Evolutionary conservation across 2,329 filamentous ascomycete genomes (phyloP).

Genomic region (Aureobasidium musti): DNA sequence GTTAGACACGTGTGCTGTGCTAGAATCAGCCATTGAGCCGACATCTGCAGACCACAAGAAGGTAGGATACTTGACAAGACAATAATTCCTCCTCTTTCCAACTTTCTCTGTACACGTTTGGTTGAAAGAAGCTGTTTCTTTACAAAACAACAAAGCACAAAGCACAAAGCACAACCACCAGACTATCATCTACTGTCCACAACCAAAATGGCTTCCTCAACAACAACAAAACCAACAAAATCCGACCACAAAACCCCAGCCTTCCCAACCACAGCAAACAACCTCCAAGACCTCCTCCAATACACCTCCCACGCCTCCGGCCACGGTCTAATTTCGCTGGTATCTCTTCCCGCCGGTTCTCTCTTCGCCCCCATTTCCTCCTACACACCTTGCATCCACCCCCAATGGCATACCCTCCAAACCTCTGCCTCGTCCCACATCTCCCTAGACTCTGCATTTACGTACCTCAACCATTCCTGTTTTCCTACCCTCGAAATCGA

Average conservation of each 20-base stretch:
- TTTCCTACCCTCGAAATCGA: slow-evolving; percentile 57
- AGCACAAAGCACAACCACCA: too few relatives aligned
- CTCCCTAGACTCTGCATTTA: slow-evolving; percentile 59
- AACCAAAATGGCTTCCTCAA: background rate
- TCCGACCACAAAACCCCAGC: slow-evolving; percentile 32
- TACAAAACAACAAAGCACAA: background rate
- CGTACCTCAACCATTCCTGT: slow-evolving; percentile 61
- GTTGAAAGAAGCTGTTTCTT: too few relatives aligned
- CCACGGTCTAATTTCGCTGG: slow-evolving; percentile 51
- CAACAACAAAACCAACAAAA: background rate
- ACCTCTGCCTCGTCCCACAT: slow-evolving; percentile 53
- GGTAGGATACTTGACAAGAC: too few relatives aligned
- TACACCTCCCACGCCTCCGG: slow-evolving; percentile 45
- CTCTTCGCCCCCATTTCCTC: slow-evolving; percentile 53
- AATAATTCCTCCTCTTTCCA: too few relatives aligned
- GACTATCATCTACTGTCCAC: too few relatives aligned
- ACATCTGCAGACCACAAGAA: too few relatives aligned
- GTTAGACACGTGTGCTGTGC: too few relatives aligned
- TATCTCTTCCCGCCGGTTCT: slow-evolving; percentile 54
- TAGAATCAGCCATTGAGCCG: too few relatives aligned
- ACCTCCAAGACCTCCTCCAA: slow-evolving; percentile 46
- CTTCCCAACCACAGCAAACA: slow-evolving; percentile 34
- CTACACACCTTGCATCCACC: slow-evolving; percentile 45
- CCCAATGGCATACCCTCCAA: slow-evolving; percentile 56
- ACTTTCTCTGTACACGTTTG: too few relatives aligned